phyloP scores from a whole-genome alignment of 768 basidiomycete species.

The Termitomyces eurrhizus region DNA sequence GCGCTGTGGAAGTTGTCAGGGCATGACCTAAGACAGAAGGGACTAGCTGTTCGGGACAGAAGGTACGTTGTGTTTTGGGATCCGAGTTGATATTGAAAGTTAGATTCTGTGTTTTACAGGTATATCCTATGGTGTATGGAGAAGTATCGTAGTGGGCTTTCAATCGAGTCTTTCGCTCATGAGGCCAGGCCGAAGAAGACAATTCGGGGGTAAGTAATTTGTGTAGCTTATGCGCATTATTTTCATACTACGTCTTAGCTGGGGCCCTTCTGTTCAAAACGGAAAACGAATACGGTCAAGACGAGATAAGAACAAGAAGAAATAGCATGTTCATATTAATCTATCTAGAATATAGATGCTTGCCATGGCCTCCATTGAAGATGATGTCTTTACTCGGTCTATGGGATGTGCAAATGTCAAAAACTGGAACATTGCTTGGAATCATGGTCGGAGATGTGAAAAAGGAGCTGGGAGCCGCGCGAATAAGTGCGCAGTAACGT shows the following conservation, averaged over 20 bases:
- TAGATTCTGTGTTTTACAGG: conserved; percentile 32
- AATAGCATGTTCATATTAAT: conserved; percentile 10
- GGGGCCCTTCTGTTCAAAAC: conserved; percentile 71
- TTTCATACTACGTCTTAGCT: conserved; percentile 33
- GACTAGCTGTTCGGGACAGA: conserved; percentile 64
- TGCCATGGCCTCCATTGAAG: neutral
- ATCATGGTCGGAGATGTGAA: neutral
- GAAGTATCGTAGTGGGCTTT: conserved; percentile 60
- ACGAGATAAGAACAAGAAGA: conserved; percentile 34
- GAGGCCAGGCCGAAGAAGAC: conserved; percentile 69
- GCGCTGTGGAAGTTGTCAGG: conserved; percentile 65
- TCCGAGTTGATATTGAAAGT: neutral
- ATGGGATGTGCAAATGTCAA: neutral
- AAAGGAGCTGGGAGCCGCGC: neutral
- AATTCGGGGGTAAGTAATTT: conserved; percentile 65
- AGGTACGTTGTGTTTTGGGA: conserved; percentile 41
- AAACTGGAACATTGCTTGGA: neutral
- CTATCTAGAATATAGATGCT: neutral
- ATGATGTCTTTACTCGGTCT: neutral
- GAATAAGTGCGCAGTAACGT: too few relatives aligned
- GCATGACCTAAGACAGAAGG: conserved; percentile 56
- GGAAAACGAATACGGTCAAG: conserved; percentile 74
- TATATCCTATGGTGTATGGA: conserved; percentile 87
- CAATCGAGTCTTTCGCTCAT: conserved; percentile 60
- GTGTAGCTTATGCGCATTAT: neutral